phyloP scores from a whole-genome alignment of 805 yeast species.

The Yamadazyma kitorensis region DNA sequence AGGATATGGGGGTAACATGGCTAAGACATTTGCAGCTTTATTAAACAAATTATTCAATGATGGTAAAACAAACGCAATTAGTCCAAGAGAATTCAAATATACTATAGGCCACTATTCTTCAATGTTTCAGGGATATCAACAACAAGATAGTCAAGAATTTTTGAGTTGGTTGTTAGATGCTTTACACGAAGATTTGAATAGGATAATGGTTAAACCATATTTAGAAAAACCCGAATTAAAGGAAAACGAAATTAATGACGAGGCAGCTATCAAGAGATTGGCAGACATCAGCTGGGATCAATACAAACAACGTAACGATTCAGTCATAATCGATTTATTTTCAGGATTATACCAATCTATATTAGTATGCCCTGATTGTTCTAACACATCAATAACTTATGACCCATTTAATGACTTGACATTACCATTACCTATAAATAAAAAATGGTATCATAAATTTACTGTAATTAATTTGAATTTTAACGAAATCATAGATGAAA shows the following conservation, averaged over 20 bases:
- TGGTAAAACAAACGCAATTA: constrained; percentile 15
- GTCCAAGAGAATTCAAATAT: constrained; percentile 77
- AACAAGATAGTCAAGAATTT: constrained; percentile 94
- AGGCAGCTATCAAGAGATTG: constrained; percentile 51
- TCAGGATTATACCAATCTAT: constrained; percentile 91
- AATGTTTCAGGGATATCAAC: constrained; percentile 76
- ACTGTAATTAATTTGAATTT: constrained; percentile 54
- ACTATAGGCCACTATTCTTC: constrained; percentile 77
- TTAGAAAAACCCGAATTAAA: constrained; percentile 82
- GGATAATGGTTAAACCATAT: constrained; percentile 79
- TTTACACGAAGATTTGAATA: constrained; percentile 86
- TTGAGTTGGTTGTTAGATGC: constrained; percentile 85
- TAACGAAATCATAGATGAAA: constrained; percentile 3
- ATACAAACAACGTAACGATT: constrained; percentile 78
- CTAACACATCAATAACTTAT: constrained; percentile 78
- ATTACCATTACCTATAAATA: constrained; percentile 77
- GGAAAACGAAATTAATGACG: constrained; percentile 57
- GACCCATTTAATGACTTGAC: constrained; percentile 93
- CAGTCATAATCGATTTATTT: constrained; percentile 80
- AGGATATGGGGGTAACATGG: constrained; percentile 82
- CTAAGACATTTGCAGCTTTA: constrained; percentile 67
- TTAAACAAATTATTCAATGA: constrained; percentile 55
- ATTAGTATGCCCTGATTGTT: constrained; percentile 80
- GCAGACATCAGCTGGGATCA: constrained; percentile 80
- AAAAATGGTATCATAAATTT: constrained; percentile 67